Conservation (phyloP, 129 eudicot species). For the Ambrosia trifida region DNA sequence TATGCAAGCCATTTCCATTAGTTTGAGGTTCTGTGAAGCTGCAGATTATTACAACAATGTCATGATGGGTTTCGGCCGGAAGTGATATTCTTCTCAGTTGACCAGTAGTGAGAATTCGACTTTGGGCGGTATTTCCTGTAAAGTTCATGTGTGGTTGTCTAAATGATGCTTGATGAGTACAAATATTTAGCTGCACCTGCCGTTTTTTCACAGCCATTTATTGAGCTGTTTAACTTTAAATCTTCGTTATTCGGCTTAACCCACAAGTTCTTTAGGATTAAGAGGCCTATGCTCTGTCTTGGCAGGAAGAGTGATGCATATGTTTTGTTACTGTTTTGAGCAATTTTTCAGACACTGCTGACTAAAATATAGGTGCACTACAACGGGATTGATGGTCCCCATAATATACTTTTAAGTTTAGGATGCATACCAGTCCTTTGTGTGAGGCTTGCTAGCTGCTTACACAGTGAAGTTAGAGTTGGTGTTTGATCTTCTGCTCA, state of each 20-base stretch:
- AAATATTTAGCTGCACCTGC: constrained; percentile 10
- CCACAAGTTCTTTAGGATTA: constrained; percentile 15
- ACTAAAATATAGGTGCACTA: constrained; percentile 12
- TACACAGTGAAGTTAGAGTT: constrained; percentile 7
- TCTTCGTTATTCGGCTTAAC: constrained; percentile 11
- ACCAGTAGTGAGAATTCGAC: constrained; percentile 7
- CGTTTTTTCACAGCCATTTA: not conserved
- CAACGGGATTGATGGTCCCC: constrained; percentile 16
- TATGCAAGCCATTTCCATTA: constrained; percentile 7
- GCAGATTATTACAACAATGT: constrained; percentile 7
- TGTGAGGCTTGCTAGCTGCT: constrained; percentile 18
- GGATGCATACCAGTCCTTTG: constrained; percentile 17
- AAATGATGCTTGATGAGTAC: constrained; percentile 1
- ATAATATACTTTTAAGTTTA: constrained; percentile 3
- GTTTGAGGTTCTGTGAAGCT: constrained; percentile 12
- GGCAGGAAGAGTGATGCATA: constrained; percentile 26
- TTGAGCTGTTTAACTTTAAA: not conserved
- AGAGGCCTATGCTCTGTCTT: constrained; percentile 9
- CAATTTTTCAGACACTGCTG: not conserved
- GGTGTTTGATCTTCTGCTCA: constrained; percentile 16
- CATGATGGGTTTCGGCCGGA: constrained; percentile 10
- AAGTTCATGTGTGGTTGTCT: constrained; percentile 9
- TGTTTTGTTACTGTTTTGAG: constrained; percentile 15
- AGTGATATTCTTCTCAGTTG: constrained; percentile 14
- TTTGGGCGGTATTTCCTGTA: constrained; percentile 29